Conservation (phyloP, 2,329 filamentous ascomycete genomes). For the Epichloe glyceriae region DNA sequence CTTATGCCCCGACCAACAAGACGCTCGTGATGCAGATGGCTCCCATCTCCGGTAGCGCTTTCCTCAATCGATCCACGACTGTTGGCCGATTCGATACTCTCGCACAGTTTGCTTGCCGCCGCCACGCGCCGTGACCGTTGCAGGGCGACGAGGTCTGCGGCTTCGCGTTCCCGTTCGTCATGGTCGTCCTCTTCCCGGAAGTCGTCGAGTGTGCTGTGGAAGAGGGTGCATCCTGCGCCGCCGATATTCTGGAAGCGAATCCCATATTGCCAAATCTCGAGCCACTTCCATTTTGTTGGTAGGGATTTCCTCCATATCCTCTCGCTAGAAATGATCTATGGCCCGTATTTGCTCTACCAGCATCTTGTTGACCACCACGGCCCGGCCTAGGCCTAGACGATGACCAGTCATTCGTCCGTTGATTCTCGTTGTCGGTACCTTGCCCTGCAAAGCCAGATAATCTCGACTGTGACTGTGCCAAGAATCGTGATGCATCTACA, state of each 20-base stretch:
- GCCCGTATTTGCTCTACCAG: constrained; percentile 15
- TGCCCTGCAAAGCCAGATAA: constrained; percentile 57
- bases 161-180: constrained; percentile 77
- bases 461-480: constrained; percentile 90
- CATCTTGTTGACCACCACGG: constrained; percentile 20
- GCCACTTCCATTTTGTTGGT: constrained; percentile 59
- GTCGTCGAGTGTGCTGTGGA: constrained; percentile 82
- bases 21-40: constrained; percentile 31
- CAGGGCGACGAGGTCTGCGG: constrained; percentile 86
- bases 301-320: constrained; percentile 55
- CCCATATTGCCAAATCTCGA: constrained; percentile 61
- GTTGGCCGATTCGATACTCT: constrained; percentile 60
- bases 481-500: constrained; percentile 86
- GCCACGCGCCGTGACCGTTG: constrained; percentile 84
- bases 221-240: constrained; percentile 77
- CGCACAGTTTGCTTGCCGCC: constrained; percentile 67
- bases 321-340: constrained; percentile 33
- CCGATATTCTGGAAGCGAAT: constrained; percentile 64
- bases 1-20: constrained; percentile 40
- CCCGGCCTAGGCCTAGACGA: constrained; percentile 22
- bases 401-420: constrained; percentile 19
- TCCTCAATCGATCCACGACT: constrained; percentile 25
- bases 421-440: constrained; percentile 30
- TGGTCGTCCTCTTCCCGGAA: constrained; percentile 90
- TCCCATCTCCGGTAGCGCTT: constrained; percentile 14